These are phyloP conservation scores for Strobilomyces confusus DNA, from an alignment of 768 basidiomycete species.

Conservation along the genomic window DNA sequence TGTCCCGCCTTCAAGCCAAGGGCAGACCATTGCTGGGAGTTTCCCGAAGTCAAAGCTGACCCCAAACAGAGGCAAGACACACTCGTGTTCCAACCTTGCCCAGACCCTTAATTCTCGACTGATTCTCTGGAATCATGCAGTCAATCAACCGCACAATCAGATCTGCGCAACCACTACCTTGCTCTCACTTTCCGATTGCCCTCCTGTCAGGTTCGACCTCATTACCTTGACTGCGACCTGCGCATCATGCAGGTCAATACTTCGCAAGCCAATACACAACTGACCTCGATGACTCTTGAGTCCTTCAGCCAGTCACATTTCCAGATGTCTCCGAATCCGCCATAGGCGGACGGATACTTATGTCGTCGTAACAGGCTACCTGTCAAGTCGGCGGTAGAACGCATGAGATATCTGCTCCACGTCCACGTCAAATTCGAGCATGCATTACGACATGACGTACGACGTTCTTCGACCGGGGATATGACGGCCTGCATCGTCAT, in stretches of 20 bases:
- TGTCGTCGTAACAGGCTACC: slow-evolving; percentile 9
- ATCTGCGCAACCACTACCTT: slow-evolving; percentile 5
- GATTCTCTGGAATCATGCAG: slow-evolving; percentile 4
- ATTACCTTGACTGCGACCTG: slow-evolving; percentile 29
- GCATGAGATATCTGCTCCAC: neutral
- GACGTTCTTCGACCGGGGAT: neutral
- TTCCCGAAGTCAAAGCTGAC: slow-evolving; percentile 28
- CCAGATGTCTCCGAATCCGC: slow-evolving; percentile 24
- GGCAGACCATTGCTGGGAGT: slow-evolving; percentile 32
- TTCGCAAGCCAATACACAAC: neutral
- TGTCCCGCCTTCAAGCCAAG: slow-evolving; percentile 32
- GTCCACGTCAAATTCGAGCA: neutral
- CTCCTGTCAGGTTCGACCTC: slow-evolving; percentile 14
- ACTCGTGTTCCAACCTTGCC: slow-evolving; percentile 25
- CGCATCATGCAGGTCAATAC: neutral
- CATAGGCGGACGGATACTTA: slow-evolving; percentile 22
- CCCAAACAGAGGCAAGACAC: slow-evolving; percentile 28
- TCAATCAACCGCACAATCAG: neutral
- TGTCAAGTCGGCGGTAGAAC: slow-evolving; percentile 10
- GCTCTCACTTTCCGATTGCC: slow-evolving; percentile 4
- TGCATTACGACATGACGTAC: slow-evolving; percentile 4
- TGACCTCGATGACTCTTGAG: slow-evolving; percentile 17
- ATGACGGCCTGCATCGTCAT: neutral
- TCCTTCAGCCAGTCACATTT: slow-evolving; percentile 23
- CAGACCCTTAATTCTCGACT: slow-evolving; percentile 22